Conservation (phyloP, 306 rosid genomes). For the Fragaria iinumae region DNA sequence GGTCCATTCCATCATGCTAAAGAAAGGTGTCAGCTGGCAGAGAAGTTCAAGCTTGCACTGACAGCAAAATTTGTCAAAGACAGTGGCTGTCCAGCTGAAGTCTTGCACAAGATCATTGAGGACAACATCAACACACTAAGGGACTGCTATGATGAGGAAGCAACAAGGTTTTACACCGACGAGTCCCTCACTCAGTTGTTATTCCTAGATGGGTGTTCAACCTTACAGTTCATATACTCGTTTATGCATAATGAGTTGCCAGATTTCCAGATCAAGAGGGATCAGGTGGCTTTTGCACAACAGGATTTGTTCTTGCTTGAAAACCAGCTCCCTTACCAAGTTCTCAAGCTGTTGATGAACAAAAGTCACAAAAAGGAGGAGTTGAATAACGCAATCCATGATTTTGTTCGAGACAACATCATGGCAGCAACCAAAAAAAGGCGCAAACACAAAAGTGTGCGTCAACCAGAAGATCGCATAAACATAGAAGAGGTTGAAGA, state of each 20-base stretch:
- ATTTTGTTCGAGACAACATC: neutral
- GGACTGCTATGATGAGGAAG: constrained; percentile 11
- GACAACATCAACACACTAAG: neutral
- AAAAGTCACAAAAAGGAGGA: rapidly evolving
- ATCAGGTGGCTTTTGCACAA: neutral
- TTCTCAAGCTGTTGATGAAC: constrained; percentile 14
- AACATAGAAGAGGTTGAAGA: neutral
- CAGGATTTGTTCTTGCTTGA: constrained; percentile 35
- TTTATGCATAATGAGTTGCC: rapidly evolving
- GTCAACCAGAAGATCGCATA: neutral
- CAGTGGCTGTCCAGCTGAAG: neutral
- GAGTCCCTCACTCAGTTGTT: constrained; percentile 10
- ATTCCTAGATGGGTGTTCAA: constrained; percentile 9
- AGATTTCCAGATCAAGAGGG: neutral
- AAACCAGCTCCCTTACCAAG: constrained; percentile 29
- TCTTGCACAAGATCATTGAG: neutral
- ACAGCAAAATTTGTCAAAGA: neutral
- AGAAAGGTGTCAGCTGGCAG: neutral
- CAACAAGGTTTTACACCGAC: neutral
- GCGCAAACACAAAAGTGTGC: neutral
- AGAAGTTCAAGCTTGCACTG: constrained; percentile 3
- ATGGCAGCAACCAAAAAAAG: neutral
- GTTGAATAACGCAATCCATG: neutral
- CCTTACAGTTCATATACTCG: neutral
- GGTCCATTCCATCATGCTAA: constrained; percentile 29